These are phyloP conservation scores for Garcia nutans DNA, from an alignment of 345 rosid species.

Conservation along the genomic window DNA sequence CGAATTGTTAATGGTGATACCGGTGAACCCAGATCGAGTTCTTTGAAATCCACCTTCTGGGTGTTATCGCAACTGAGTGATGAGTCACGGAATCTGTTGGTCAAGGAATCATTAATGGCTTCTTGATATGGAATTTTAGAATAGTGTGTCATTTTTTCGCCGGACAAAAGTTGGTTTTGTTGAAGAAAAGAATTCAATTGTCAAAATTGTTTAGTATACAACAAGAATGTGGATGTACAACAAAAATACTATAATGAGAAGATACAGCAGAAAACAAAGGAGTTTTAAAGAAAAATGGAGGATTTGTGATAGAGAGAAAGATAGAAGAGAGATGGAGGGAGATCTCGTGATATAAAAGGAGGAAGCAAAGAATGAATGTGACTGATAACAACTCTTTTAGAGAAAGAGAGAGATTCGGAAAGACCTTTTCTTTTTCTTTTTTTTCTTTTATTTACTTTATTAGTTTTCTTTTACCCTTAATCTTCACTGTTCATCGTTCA, in stretches of 20 bases:
- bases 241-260: no score
- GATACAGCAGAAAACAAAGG: no score
- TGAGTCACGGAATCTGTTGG: constrained; percentile 48
- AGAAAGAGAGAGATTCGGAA: background rate
- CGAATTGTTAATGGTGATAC: constrained; percentile 34
- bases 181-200: no score
- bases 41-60: constrained; percentile 72
- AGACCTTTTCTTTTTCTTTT: no score
- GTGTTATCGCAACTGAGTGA: constrained; percentile 33
- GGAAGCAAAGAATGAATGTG: constrained; percentile 70
- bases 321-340: constrained; percentile 38
- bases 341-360: constrained; percentile 74
- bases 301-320: constrained; percentile 7
- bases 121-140: background rate
- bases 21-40: constrained; percentile 83
- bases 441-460: no score
- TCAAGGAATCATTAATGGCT: constrained; percentile 22
- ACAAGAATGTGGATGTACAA: no score
- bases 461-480: no score
- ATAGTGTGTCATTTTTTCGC: background rate
- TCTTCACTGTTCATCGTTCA: no score
- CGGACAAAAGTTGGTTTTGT: background rate
- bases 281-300: no score
- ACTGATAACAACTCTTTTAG: background rate
- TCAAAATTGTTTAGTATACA: no score